These are phyloP conservation scores for Psilocybe cubensis DNA, from an alignment of 768 basidiomycete genomes.

Conservation along the genomic window DNA sequence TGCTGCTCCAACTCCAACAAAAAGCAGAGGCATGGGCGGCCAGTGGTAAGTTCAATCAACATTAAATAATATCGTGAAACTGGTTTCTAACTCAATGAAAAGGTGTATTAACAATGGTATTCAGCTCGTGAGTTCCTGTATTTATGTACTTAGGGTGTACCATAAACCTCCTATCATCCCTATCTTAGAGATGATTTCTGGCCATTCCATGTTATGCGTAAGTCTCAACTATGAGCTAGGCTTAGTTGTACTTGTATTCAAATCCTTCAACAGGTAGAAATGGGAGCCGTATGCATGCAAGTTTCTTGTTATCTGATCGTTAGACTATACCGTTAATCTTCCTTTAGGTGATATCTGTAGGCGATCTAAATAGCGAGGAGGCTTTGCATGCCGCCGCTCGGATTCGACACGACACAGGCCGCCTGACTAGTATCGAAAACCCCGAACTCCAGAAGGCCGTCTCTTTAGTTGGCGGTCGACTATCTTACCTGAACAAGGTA, in stretches of 20 bases:
- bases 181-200: constrained; percentile 78
- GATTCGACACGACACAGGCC: constrained; percentile 50
- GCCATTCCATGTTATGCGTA: constrained; percentile 72
- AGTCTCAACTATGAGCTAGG: constrained; percentile 26
- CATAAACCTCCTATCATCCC: no score
- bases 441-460: constrained; percentile 51
- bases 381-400: constrained; percentile 58
- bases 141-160: no score
- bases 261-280: constrained; percentile 53
- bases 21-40: constrained; percentile 87
- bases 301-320: not conserved
- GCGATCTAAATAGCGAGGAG: constrained; percentile 65
- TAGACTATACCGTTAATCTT: not conserved
- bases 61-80: constrained; percentile 4
- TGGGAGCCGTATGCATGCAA: constrained; percentile 75
- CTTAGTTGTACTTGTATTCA: constrained; percentile 10
- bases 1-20: constrained; percentile 87
- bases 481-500: constrained; percentile 75
- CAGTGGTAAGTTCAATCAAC: constrained; percentile 54
- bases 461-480: constrained; percentile 73
- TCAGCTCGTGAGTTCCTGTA: constrained; percentile 59
- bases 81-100: not conserved
- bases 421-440: constrained; percentile 25
- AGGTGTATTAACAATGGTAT: constrained; percentile 82
- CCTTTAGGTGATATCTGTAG: constrained; percentile 66